Evolutionary conservation across 345 rosid species (phyloP).

Genomic region (Arabidopsis thaliana): DNA sequence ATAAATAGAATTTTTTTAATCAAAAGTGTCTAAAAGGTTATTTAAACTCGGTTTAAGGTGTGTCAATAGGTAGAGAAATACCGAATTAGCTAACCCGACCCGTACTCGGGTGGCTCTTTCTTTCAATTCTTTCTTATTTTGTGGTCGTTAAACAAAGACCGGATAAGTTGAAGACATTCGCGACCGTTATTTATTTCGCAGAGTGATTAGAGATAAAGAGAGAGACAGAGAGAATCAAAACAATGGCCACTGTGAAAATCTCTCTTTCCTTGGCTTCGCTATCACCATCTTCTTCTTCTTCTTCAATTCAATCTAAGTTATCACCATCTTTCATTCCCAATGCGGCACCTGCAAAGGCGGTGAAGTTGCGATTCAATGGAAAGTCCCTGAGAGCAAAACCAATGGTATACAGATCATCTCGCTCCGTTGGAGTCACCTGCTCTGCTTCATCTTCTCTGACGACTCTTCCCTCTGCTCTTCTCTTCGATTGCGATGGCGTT

Average conservation of each 20-base stretch:
- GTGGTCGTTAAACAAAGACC: conserved; percentile 39
- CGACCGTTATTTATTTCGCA: conserved; percentile 41
- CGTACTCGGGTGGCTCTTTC: conserved; percentile 22
- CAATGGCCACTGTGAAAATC: conserved; percentile 49
- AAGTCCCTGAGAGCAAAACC: conserved; percentile 32
- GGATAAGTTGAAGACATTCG: conserved; percentile 41
- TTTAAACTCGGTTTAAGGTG: too few species aligned
- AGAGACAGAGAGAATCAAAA: background rate
- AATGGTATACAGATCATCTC: conserved; percentile 22
- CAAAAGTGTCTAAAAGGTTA: too few species aligned
- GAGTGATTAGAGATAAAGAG: background rate
- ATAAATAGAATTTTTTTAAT: too few species aligned
- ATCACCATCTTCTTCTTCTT: conserved; percentile 33
- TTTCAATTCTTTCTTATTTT: background rate
- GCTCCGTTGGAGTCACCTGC: conserved; percentile 47
- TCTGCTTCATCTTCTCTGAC: conserved; percentile 55
- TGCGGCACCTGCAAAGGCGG: conserved; percentile 32
- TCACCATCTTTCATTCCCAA: conserved; percentile 35
- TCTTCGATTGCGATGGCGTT: conserved; percentile 95
- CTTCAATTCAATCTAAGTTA: conserved; percentile 32
- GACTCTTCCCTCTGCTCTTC: conserved; percentile 77
- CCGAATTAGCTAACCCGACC: background rate
- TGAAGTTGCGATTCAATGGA: conserved; percentile 28
- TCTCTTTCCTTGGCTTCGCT: conserved; percentile 49
- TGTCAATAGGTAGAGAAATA: too few species aligned